Conservation (phyloP, 169 alveolate species). For the Cardiosporidium cionae region DNA sequence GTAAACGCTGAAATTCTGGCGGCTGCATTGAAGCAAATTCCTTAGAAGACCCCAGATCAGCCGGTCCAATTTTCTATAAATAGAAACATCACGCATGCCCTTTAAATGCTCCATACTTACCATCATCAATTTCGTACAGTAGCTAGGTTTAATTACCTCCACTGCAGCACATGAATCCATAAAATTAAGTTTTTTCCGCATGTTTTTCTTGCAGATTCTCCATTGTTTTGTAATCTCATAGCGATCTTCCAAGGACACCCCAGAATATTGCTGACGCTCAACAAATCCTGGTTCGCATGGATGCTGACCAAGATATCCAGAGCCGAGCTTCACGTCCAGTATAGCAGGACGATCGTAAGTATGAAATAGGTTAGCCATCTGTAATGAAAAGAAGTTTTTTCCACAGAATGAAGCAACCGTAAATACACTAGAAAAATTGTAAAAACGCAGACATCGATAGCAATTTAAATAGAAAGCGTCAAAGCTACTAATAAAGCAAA, state of each 20-base stretch:
- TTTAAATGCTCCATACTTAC: too few species aligned
- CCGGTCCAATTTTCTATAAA: not conserved
- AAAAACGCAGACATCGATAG: too few species aligned
- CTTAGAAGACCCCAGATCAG: not conserved
- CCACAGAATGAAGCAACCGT: too few species aligned
- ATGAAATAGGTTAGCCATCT: not conserved
- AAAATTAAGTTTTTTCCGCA: not conserved
- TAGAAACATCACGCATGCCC: too few species aligned
- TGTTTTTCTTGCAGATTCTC: not conserved
- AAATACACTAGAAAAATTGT: too few species aligned
- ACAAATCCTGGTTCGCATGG: constrained; percentile 1
- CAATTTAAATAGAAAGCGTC: too few species aligned
- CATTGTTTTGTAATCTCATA: not conserved
- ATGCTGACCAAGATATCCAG: not conserved
- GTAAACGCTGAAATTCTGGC: not conserved
- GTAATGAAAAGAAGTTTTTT: too few species aligned
- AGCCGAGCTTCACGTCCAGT: constrained; percentile 2
- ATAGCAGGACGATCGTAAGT: constrained; percentile 9
- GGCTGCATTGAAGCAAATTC: not conserved
- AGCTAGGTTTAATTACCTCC: too few species aligned
- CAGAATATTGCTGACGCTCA: not conserved
- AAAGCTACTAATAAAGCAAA: too few species aligned
- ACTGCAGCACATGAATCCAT: not conserved
- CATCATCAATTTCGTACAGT: too few species aligned
- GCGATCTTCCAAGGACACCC: not conserved